These are phyloP conservation scores for Fraxinus sp. DNA, from an alignment of 305 asterid species.

Conservation along the genomic window DNA sequence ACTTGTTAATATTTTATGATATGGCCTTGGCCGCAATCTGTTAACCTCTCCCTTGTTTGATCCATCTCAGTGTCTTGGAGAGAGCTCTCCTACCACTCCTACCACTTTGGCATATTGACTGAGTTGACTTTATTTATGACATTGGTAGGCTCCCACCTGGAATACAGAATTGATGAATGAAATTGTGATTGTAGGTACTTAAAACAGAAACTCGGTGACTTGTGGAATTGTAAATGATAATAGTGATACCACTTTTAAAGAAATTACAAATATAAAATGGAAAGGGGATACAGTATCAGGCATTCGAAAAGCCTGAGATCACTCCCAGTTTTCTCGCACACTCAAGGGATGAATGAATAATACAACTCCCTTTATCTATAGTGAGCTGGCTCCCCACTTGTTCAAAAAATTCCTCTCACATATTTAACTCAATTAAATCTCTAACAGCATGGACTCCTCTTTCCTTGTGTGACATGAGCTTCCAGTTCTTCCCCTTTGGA, in stretches of 20 bases:
- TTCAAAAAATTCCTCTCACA: neutral
- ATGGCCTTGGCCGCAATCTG: neutral
- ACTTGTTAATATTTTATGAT: neutral
- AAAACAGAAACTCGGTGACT: neutral
- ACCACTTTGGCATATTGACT: neutral
- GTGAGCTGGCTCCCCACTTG: neutral
- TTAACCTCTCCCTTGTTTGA: neutral
- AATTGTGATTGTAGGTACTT: neutral
- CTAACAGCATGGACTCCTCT: neutral
- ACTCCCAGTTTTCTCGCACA: neutral
- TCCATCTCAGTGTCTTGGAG: neutral
- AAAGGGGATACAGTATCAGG: neutral
- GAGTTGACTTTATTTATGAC: neutral
- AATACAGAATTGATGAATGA: neutral
- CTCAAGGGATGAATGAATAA: neutral
- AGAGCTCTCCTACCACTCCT: constrained; percentile 7
- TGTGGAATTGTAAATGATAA: neutral
- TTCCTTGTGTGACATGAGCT: neutral
- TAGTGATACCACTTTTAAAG: too few species aligned
- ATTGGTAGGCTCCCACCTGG: neutral
- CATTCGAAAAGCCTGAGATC: neutral
- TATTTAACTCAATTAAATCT: neutral
- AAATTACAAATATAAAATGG: neutral
- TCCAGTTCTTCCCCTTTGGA: neutral
- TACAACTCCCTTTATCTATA: neutral